These are phyloP conservation scores for Eimeria maxima DNA, from an alignment of 169 alveolate genomes.

Conservation along the genomic window DNA sequence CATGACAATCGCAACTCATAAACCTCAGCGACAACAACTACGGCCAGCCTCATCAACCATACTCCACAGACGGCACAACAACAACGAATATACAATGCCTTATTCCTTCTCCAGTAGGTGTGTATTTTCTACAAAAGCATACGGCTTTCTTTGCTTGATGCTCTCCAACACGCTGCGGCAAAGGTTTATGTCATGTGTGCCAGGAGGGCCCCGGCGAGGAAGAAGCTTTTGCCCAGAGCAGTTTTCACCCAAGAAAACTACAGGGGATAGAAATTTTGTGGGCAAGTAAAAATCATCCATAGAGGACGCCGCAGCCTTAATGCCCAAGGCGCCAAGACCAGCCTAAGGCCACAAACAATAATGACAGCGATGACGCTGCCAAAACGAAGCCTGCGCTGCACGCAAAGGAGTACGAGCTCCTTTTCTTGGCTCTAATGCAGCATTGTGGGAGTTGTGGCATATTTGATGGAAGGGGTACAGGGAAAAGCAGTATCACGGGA, in stretches of 20 bases:
- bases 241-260: not conserved
- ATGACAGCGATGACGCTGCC: not conserved
- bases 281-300: constrained; percentile 66
- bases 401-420: not conserved
- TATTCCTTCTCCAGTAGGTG: not conserved
- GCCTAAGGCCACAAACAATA: constrained; percentile 17
- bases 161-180: constrained; percentile 17
- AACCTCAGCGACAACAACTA: not conserved
- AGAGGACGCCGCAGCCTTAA: constrained; percentile 53
- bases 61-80: not conserved
- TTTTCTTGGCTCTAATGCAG: not conserved
- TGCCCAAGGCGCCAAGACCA: constrained; percentile 21
- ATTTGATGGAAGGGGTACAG: not conserved
- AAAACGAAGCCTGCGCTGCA: not conserved
- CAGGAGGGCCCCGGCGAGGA: constrained; percentile 70
- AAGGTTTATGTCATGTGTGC: constrained; percentile 27
- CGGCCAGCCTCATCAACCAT: not conserved
- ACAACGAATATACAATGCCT: not conserved
- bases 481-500: not conserved
- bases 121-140: not conserved
- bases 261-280: constrained; percentile 15
- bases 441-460: not conserved
- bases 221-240: not conserved
- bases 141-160: constrained; percentile 36
- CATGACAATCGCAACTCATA: not conserved